These are phyloP conservation scores for Sphenostylis stenocarpa DNA, from an alignment of 306 rosid genomes.

Conservation along the genomic window DNA sequence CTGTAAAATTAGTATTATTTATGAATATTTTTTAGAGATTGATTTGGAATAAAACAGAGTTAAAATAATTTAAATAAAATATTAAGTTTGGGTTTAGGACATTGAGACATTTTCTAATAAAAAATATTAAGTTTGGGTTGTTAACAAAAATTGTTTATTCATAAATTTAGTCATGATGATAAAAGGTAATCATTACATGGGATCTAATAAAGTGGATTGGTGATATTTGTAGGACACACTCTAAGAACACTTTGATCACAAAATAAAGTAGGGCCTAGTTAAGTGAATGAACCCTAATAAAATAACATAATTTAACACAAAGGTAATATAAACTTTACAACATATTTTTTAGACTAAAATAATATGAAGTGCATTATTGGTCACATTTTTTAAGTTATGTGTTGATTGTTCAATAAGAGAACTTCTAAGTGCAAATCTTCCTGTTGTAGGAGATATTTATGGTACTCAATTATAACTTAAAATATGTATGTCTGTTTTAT, in stretches of 20 bases:
- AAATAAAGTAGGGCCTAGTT: background rate
- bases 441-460: no score
- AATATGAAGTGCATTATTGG: background rate
- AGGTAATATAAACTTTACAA: background rate
- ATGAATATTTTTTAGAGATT: no score
- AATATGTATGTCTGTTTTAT: background rate
- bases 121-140: no score
- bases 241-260: background rate
- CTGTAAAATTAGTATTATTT: no score
- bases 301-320: background rate
- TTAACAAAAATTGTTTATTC: no score
- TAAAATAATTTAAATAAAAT: no score
- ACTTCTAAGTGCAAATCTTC: background rate
- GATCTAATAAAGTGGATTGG: background rate
- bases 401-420: background rate
- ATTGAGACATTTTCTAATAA: no score
- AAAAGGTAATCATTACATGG: no score
- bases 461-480: background rate
- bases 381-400: background rate
- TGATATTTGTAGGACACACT: background rate
- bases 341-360: background rate
- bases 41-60: no score
- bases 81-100: no score
- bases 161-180: no score
- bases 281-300: background rate